These are phyloP conservation scores for Trichosanthes cucumerina DNA, from an alignment of 306 rosid genomes.

Conservation along the genomic window DNA sequence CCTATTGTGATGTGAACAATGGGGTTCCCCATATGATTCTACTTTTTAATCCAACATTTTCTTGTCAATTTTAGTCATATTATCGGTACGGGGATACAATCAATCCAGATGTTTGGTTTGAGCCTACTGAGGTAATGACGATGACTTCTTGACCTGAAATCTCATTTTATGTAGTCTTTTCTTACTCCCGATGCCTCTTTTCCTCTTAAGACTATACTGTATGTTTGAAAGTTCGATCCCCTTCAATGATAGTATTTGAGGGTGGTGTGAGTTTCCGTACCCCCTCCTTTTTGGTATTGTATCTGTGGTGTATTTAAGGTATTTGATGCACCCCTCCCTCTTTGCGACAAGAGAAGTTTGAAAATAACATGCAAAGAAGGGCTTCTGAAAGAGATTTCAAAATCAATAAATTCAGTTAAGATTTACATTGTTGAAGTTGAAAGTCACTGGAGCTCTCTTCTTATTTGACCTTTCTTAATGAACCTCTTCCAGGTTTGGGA, in stretches of 20 bases:
- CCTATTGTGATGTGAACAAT: neutral
- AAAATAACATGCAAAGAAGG: neutral
- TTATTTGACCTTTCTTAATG: neutral
- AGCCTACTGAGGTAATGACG: conserved; percentile 53
- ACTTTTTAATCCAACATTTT: conserved; percentile 9
- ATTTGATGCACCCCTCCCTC: neutral
- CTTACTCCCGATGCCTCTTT: neutral
- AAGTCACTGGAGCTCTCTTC: neutral
- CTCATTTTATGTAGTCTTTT: neutral
- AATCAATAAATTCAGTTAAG: neutral
- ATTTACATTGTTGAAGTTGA: neutral
- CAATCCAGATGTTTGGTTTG: conserved; percentile 95
- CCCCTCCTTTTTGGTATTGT: neutral
- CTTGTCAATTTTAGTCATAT: conserved; percentile 46
- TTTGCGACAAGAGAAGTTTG: neutral
- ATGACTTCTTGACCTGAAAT: neutral
- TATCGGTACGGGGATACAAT: conserved; percentile 57
- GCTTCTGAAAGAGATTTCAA: neutral
- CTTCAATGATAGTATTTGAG: neutral
- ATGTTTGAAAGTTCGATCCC: neutral
- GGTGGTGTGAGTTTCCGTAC: neutral
- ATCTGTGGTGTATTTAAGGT: neutral
- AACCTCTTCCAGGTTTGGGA: conserved; percentile 67
- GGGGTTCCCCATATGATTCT: neutral
- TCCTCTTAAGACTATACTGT: neutral